Evolutionary conservation across 108 stramenopile species (phyloP).

Genomic region (Cyclotella sp.): DNA sequence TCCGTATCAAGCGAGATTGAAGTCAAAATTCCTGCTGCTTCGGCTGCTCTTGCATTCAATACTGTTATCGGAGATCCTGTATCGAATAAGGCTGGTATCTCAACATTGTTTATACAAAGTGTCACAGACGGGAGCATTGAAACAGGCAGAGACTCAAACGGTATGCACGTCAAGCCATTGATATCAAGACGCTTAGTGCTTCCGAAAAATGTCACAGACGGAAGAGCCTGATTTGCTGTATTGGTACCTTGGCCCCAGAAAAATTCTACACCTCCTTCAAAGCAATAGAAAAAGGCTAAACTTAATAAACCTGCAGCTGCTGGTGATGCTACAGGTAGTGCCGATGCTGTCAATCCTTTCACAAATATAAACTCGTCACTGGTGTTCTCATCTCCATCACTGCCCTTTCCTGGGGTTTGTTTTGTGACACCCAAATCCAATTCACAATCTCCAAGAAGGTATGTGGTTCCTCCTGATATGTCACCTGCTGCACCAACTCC

Average conservation of each 20-base stretch:
- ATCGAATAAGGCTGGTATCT: slow-evolving; percentile 80
- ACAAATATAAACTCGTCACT: slow-evolving; percentile 62
- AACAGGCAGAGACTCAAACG: slow-evolving; percentile 55
- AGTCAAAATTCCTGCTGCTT: slow-evolving; percentile 57
- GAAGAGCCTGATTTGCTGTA: slow-evolving; percentile 8
- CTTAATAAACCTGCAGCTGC: slow-evolving; percentile 73
- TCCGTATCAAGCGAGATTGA: slow-evolving; percentile 16
- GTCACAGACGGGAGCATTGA: slow-evolving; percentile 64
- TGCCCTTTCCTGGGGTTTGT: background rate
- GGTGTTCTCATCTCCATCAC: slow-evolving; percentile 10
- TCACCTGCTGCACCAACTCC: slow-evolving; percentile 64
- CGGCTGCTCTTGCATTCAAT: slow-evolving; percentile 69
- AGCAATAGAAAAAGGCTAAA: slow-evolving; percentile 72
- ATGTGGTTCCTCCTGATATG: slow-evolving; percentile 70
- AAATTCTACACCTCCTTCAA: slow-evolving; percentile 80
- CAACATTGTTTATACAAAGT: slow-evolving; percentile 60
- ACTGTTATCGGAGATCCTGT: slow-evolving; percentile 85
- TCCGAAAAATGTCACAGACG: slow-evolving; percentile 66
- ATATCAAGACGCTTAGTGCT: slow-evolving; percentile 36
- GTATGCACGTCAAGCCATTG: slow-evolving; percentile 48
- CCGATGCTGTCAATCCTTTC: slow-evolving; percentile 75
- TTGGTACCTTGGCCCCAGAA: slow-evolving; percentile 49
- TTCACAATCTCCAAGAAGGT: slow-evolving; percentile 70
- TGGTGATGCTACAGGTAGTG: slow-evolving; percentile 71
- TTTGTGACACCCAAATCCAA: slow-evolving; percentile 40